Base-by-base conservation (phyloP, 2,329 filamentous ascomycete genomes). In the Stemphylium vesicarium region DNA sequence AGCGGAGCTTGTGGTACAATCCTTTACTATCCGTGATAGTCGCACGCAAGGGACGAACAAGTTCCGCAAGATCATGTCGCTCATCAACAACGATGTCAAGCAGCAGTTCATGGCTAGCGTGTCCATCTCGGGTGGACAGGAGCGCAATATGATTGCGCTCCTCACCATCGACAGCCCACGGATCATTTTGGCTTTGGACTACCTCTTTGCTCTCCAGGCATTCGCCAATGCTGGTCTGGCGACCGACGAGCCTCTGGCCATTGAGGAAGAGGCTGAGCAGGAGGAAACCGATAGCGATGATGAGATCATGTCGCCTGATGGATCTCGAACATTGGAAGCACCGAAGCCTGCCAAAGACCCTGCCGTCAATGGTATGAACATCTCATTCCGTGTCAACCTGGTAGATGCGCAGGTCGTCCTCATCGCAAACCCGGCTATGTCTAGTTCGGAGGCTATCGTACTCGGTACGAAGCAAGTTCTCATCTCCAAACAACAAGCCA, bases 21-120 rank as follows among this genome's bases (percentile, higher is more conserved):
- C 94, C 0, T 97, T 99, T 74, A 96, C 92, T 0, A 96, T 98
- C 62, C 86, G 91, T 51, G 95, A 99, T 73, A 97, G 90, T 60
- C 88, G 96, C n/a, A 88, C 87, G 4, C 85, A 86, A 49, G 93
- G 96, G 66, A 90, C 89, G 4, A 99, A 97, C 80, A 97, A 96
- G 72, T 99, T 96, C 82, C 87, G 92, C 45, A 96, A 94, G 74
- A 97, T 99, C 78, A 98, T 99, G 95, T 93, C 93, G 1, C 88
- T 96, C 50, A 92, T 93, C 69, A 98, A 97, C 75, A 94, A 92
- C 65, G 89, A 93, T 51, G 92, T 95, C 50, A 85, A 87, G 40
- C 93, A 98, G 74, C 96, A 99, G 67, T 93, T 99, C 70, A 99
- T 99, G 95, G 95, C 95, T 15, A 97, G 90, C 72, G 80, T 99